Evolutionary conservation across 192 early-diverging fungal species (phyloP), one percentile per base, ranked within the genome.

Genomic region (Mortierella claussenii): DNA sequence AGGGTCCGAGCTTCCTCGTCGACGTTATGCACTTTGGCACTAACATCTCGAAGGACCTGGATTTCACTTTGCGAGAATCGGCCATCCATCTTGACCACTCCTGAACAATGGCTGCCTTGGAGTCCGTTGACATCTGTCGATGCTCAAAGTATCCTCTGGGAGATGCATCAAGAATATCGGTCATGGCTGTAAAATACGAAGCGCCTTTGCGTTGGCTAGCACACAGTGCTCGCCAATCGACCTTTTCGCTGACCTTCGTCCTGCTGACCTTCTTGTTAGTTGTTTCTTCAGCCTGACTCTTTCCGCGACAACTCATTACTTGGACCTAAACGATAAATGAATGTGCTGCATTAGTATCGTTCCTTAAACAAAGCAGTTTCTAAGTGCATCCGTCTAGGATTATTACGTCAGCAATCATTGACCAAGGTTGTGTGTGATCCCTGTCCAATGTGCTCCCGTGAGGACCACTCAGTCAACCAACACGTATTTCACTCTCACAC

Each of bases 381-480:
- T n/a, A n/a, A 17, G 50, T 61, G 26, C 48, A 33, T 8, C 47
- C n/a, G 32, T 61, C 32, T 40, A 61, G 40, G 24, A 15, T 13
- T 33, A 55, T 55, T 55, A 61, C 68, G 11, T 42, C 58, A 21
- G 45, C 56, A 52, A 59, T 34, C 68, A 61, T 54, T 60, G 68
- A 69, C 68, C 68, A 69, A 55, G 68, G 51, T 12, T 54, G 58
- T 61, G 58, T 60, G 58, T n/a, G 20, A 37, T 60, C 68, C 58
- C 4, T 69, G 68, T 69, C 51, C 58, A 61, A 69, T 40, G 51
- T 48, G 52, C 55, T 69, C 40, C 17, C 56, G 49, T 52, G 65
- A 55, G n/a, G 66, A 44, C 56, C 56, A 68, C 66, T 53, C 2
- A 68, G 49, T 21, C 66, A 68, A 68, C 66, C 66, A 68, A 68